A percentile compares a stretch with the other conserved stretches of the same genome.
phyloP scores from a whole-genome alignment of 345 rosid species.

The Passiflora organensis region DNA sequence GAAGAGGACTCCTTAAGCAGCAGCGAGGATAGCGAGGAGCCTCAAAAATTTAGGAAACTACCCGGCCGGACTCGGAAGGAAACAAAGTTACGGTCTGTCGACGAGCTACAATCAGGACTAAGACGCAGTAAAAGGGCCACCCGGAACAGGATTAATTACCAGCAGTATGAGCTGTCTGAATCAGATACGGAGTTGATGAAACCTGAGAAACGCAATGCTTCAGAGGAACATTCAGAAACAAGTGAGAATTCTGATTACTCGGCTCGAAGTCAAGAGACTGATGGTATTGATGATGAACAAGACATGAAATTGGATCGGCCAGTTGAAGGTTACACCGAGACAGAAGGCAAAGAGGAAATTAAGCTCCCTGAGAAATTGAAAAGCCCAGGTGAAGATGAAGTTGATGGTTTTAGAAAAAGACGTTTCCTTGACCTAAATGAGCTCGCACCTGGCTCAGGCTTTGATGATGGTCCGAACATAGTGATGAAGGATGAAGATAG shows the following conservation, averaged over 20 bases:
- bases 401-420: slow-evolving; percentile 44
- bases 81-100: slow-evolving; percentile 67
- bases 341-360: slow-evolving; percentile 39
- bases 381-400: slow-evolving; percentile 56
- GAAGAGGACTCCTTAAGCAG: slow-evolving; percentile 73
- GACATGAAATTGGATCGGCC: slow-evolving; percentile 46
- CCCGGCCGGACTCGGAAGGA: slow-evolving; percentile 66
- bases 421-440: slow-evolving; percentile 85
- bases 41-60: slow-evolving; percentile 61
- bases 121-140: slow-evolving; percentile 95
- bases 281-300: slow-evolving; percentile 43
- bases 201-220: slow-evolving; percentile 44
- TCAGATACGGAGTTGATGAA: slow-evolving; percentile 70
- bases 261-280: slow-evolving; percentile 56
- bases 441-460: slow-evolving; percentile 89
- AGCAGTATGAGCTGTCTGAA: slow-evolving; percentile 74
- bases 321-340: slow-evolving; percentile 31
- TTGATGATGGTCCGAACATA: slow-evolving; percentile 80
- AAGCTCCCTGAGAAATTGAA: slow-evolving; percentile 41
- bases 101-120: slow-evolving; percentile 70
- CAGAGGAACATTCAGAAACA: slow-evolving; percentile 54
- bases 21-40: slow-evolving; percentile 81
- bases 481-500: slow-evolving; percentile 62
- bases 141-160: slow-evolving; percentile 64
- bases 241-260: slow-evolving; percentile 58